Evolutionary conservation across 257 asterid species (phyloP).

Genomic region (Capsicum rhomboideum): DNA sequence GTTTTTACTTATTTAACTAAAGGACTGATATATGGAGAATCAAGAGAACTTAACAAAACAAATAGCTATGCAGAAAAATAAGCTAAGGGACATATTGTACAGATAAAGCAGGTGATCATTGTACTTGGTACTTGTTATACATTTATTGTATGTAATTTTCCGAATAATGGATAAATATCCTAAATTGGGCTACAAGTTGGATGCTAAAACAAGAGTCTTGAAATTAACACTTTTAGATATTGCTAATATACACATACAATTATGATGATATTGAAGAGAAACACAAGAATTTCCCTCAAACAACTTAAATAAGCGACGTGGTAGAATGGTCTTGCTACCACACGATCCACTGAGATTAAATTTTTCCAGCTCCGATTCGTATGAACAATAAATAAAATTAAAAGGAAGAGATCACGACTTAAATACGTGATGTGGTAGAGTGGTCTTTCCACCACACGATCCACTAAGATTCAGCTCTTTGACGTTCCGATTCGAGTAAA

Average conservation of each 20-base stretch:
- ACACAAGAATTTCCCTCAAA: neutral
- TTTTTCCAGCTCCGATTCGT: neutral
- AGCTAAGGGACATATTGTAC: neutral
- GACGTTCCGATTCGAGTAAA: neutral
- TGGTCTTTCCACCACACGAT: neutral
- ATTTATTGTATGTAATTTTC: neutral
- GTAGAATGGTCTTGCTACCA: neutral
- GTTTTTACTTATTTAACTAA: neutral
- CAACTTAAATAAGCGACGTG: neutral
- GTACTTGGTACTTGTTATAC: constrained; percentile 6
- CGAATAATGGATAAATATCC: neutral
- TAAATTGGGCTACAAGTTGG: neutral
- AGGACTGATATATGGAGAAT: neutral
- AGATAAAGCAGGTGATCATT: constrained; percentile 3
- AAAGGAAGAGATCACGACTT: too few species aligned
- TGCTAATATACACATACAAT: neutral
- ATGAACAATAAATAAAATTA: neutral
- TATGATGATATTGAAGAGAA: neutral
- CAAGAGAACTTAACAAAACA: neutral
- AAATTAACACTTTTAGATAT: neutral
- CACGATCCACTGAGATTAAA: neutral
- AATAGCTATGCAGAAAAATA: neutral
- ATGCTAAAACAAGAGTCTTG: neutral
- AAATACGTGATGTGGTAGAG: neutral
- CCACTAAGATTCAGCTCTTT: neutral